Conservation (phyloP, 768 basidiomycete genomes). For the Mycena rosella region DNA sequence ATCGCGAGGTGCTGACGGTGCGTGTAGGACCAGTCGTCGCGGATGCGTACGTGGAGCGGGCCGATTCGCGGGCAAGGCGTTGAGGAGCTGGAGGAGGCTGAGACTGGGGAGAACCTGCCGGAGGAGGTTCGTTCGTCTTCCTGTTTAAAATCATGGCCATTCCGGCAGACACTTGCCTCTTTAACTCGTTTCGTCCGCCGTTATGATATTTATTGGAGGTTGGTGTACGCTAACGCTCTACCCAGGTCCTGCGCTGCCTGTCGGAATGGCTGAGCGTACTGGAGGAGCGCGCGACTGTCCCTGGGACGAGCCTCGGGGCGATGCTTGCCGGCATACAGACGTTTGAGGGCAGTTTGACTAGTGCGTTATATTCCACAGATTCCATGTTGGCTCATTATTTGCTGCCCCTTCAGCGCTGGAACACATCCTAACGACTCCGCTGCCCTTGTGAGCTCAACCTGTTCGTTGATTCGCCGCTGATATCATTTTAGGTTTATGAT, state of each 20-base stretch:
- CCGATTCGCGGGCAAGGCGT: constrained; percentile 47
- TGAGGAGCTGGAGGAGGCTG: constrained; percentile 28
- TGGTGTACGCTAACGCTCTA: neutral
- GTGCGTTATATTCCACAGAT: constrained; percentile 46
- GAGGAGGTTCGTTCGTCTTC: constrained; percentile 55
- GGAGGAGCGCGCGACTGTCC: constrained; percentile 68
- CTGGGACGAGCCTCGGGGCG: constrained; percentile 49
- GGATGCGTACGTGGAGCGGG: neutral
- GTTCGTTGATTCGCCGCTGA: no score
- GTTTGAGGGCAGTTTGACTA: constrained; percentile 65
- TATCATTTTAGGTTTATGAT: no score
- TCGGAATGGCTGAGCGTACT: constrained; percentile 71
- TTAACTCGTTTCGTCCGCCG: no score
- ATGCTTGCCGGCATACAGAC: constrained; percentile 62
- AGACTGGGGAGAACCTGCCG: constrained; percentile 68
- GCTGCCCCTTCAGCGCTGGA: constrained; percentile 58
- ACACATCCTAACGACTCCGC: constrained; percentile 72
- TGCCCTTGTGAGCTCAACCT: constrained; percentile 68
- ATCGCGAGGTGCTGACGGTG: neutral
- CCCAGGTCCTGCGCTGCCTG: constrained; percentile 54
- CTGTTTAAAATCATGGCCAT: no score
- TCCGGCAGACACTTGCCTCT: no score
- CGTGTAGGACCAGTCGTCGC: neutral
- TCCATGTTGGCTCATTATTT: no score
- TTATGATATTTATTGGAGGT: no score